Base-by-base conservation (phyloP, 495 filamentous ascomycete species). In the Clohesyomyces aquaticus region DNA sequence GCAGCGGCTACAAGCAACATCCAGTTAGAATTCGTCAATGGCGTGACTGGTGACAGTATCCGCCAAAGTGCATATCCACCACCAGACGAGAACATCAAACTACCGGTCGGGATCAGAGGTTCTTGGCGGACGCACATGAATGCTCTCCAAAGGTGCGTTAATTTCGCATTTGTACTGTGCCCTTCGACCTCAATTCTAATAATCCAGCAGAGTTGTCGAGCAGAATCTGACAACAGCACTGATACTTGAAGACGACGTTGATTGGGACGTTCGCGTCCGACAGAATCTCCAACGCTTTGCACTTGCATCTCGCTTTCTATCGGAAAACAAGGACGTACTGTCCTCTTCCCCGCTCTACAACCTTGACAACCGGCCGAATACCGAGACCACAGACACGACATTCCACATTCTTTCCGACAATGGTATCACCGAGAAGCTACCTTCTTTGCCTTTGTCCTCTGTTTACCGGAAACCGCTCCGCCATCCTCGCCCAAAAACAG, bases 221-320 rank as follows among this genome's bases (percentile, higher is more conserved):
- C 41, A 68, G 25, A 63, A 68, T 27, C 59, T 68, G 14, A 59
- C 66, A 38, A 61, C 61, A 23, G 66, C 63, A 2, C 35, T 69
- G 12, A 69, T 69, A 42, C 46, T 69, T 12, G 66, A 69, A 62
- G 66, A 69, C 52, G 66, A 69, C 53, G 66, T 63, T 2, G 66
- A 69, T 56, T 69, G 66, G 66, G 66, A 69, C 47, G 32, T 69
- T 25, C 61, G 57, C 22, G 23, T 69, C 1, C 59, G 60, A 3
- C 50, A 43, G 27, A 62, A 69, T 22, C 45, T 69, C 2, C 61
- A 65, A 38, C 59, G 60, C 49, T 69, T 61, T 41, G 66, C 66
- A 25, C 58, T 65, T 1, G 63, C 61, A 26, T 54, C 61, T 16
- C 63, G 61, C 51, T 67, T 67, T 27, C 59, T 67, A 35, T 67